Conservation (phyloP, 2,329 filamentous ascomycete species). For the Botrytis porri region DNA sequence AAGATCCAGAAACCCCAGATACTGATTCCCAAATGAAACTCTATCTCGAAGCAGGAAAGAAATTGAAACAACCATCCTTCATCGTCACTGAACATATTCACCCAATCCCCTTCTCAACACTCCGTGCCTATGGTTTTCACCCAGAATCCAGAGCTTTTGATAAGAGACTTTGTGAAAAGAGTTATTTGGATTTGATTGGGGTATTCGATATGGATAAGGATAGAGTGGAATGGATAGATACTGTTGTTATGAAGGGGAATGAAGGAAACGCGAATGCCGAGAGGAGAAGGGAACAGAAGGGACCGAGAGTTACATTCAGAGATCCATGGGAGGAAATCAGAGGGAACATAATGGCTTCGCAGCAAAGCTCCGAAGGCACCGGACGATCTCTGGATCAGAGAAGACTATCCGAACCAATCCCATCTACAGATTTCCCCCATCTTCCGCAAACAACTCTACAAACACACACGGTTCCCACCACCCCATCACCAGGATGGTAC, state of each 20-base stretch:
- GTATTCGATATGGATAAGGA: neutral
- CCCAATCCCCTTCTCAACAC: neutral
- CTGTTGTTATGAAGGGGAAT: neutral
- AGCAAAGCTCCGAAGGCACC: neutral
- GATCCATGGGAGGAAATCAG: slow-evolving; percentile 1
- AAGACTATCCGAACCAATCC: neutral
- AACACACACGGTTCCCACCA: neutral
- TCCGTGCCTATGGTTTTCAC: neutral
- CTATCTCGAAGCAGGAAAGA: neutral
- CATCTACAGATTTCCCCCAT: neutral
- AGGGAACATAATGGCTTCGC: too few species aligned
- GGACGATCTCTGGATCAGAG: neutral
- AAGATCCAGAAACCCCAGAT: neutral
- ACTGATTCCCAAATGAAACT: neutral
- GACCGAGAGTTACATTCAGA: neutral
- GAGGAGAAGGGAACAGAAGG: neutral
- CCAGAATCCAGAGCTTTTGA: neutral
- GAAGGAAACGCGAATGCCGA: neutral
- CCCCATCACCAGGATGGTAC: neutral
- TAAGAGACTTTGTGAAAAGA: neutral
- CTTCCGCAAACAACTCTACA: neutral
- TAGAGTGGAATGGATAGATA: neutral
- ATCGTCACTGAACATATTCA: slow-evolving; percentile 1
- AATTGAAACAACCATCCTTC: neutral
- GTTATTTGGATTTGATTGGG: neutral